These are phyloP conservation scores for Dentipellis fragilis DNA, from an alignment of 768 basidiomycete genomes.

Conservation along the genomic window DNA sequence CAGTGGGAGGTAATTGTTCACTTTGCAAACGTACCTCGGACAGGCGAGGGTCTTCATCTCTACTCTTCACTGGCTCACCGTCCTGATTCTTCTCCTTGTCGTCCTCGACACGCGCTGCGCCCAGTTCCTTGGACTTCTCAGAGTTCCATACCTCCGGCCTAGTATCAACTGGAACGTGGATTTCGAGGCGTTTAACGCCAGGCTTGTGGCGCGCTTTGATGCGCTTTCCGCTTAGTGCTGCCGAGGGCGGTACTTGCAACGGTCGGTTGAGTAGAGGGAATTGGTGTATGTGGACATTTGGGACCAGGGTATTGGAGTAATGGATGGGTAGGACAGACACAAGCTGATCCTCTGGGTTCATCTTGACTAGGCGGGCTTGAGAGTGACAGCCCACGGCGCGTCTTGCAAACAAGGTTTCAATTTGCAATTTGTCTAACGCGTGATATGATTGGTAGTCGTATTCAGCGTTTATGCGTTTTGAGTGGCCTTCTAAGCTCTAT, in stretches of 20 bases:
- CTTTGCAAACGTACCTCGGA: constrained; percentile 64
- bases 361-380: not conserved
- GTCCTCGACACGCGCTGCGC: constrained; percentile 56
- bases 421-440: too few relatives aligned
- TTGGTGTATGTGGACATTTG: constrained; percentile 70
- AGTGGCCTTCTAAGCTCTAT: too few relatives aligned
- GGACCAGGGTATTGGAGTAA: constrained; percentile 48
- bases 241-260: constrained; percentile 69
- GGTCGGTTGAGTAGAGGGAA: constrained; percentile 70
- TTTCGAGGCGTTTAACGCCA: constrained; percentile 49
- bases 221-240: constrained; percentile 59
- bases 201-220: constrained; percentile 69
- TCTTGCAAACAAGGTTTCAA: too few relatives aligned
- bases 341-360: constrained; percentile 43
- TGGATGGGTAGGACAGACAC: constrained; percentile 64
- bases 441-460: too few relatives aligned
- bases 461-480: too few relatives aligned
- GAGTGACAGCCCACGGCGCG: not conserved
- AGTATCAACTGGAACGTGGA: constrained; percentile 76
- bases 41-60: constrained; percentile 35
- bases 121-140: constrained; percentile 60
- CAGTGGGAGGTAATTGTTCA: constrained; percentile 57
- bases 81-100: constrained; percentile 75
- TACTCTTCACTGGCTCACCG: constrained; percentile 18
- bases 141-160: constrained; percentile 73